Evolutionary conservation across 257 asterid species (phyloP), one percentile per base, ranked within the genome.

Genomic region (Catharanthus roseus): DNA sequence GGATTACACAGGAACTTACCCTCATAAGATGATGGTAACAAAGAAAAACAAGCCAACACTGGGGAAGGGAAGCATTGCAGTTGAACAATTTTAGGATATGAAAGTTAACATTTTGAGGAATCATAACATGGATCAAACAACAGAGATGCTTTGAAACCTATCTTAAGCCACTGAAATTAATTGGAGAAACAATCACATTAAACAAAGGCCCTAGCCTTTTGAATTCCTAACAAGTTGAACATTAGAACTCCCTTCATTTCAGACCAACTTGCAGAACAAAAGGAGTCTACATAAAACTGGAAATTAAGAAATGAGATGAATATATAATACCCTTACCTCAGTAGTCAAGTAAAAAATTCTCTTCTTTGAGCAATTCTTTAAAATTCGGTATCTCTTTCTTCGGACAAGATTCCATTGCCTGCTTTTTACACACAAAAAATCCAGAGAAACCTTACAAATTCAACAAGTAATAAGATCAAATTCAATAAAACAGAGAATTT

Each of bases 341-440:
- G 97, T 90, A 58, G 81, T 85, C 83, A 92, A 82, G 87, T 92
- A 88, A 68, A 88, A n/a, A 87, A 70, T 88, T 90, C 69, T 92
- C 96, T 81, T 92, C 97, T 53, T 87, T 85, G 79, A 92, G 89
- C 72, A 87, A 77, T 56, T 90, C 93, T 68, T 77, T 85, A 63
- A 90, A 86, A 74, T 87, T 84, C 9, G 95, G 86, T 58, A 88
- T 77, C 31, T 86, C 95, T 81, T 85, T 85, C 82, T 77, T 88
- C 10, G 97, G 96, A 80, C 83, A 81, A 50, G 85, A 75, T 69
- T 83, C 87, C 97, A 91, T 91, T 38, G 79, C 87, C 96, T 91
- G 82, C 42, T 79, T 16, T 38, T 50, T 62, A 67, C 21, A 39
- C 64, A 78, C 24, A 70, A 70, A 36, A 36, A 50, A 3, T 10